These are phyloP conservation scores for Metschnikowia cerradonensis DNA, from an alignment of 805 yeast species.

Conservation along the genomic window DNA sequence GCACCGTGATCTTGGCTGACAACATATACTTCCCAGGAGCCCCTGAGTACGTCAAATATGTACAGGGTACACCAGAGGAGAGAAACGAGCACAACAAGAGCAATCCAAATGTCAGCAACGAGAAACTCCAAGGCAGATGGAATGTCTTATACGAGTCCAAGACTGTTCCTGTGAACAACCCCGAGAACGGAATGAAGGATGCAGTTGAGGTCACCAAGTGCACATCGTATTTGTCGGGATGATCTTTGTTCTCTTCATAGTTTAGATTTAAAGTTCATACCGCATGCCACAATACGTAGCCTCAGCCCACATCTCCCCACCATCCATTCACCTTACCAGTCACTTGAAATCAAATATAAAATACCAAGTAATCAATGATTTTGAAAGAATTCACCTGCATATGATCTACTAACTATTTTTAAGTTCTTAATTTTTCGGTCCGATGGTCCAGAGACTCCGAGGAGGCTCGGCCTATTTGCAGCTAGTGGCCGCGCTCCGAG, in stretches of 20 bases:
- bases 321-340: no score
- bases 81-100: constrained; percentile 28
- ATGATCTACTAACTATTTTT: no score
- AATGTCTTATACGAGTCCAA: constrained; percentile 36
- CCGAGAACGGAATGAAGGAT: constrained; percentile 17
- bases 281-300: background rate
- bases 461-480: background rate
- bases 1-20: constrained; percentile 38
- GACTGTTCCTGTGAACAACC: constrained; percentile 18
- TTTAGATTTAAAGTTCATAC: no score
- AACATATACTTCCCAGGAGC: constrained; percentile 35
- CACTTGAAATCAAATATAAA: no score
- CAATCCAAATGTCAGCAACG: constrained; percentile 25
- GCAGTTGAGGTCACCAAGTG: constrained; percentile 33
- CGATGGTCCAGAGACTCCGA: no score
- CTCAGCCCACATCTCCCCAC: background rate
- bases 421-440: no score
- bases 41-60: constrained; percentile 37
- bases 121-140: constrained; percentile 35
- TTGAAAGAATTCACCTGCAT: no score
- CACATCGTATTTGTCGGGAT: constrained; percentile 24
- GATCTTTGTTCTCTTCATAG: background rate
- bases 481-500: background rate
- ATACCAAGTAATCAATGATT: no score
- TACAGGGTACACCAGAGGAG: constrained; percentile 34